Base-by-base conservation (phyloP, 2,329 filamentous ascomycete genomes). In the Teratosphaeria epicoccoides region DNA sequence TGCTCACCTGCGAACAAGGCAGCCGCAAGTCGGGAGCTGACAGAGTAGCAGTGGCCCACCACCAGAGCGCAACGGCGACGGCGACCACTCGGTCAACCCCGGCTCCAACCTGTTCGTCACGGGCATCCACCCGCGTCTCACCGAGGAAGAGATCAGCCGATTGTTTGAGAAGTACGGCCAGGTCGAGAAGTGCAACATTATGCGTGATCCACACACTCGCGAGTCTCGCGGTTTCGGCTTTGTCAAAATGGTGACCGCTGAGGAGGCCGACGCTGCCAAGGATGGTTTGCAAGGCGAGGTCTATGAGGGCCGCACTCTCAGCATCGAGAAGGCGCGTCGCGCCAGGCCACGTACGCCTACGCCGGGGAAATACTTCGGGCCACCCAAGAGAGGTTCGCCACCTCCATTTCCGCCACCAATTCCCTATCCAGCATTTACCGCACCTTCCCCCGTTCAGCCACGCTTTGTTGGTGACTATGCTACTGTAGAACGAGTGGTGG, bases 101-200 rank as follows among this genome's bases (percentile, higher is more conserved):
- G 93, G 93, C 62, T 96, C 93, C 61, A 98, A 98, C 76, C 85
- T 98, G 54, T 98, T 98, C 71, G 93, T 98, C 60, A 98, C 93
- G 58, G 93, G 93, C 63, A 98, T 98, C 60, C 89, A 97, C 70
- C 93, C 93, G 52, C 87, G 87, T 64, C 81, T 98, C 60, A 84
- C 81, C 46, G 93, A 98, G 71, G 80, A 84, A 14, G 93, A 97
- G 68, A 88, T 98, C 56, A 86, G 87, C 50, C 89, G 89, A 70
- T 84, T 98, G 60, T 98, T 98, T 67, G 89, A 96, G 75, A 98
- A 97, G 74, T 97, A 97, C 66, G 93, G 93, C 62, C 89, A 95
- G 68, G 93, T 98, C 49, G 91, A 97, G 75, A 97, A 94, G 75
- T 97, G 91, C 76, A 94, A 96, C 71, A 98, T 98, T 75, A 98